These are phyloP conservation scores for Moringa oleifera DNA, from an alignment of 345 rosid species.

Conservation along the genomic window DNA sequence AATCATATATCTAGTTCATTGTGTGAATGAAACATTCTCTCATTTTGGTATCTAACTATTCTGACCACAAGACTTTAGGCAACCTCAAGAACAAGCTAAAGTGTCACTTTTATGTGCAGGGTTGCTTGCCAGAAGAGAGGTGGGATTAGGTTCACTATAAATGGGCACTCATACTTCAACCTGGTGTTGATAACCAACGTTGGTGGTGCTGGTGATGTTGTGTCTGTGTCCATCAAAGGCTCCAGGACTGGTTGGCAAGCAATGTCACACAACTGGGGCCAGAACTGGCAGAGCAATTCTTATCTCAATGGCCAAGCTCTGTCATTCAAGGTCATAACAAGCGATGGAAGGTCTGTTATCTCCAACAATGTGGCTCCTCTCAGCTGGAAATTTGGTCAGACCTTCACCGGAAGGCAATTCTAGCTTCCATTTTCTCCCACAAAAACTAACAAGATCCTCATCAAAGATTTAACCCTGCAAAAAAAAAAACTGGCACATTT, in stretches of 20 bases:
- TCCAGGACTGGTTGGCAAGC: slow-evolving; percentile 42
- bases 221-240: slow-evolving; percentile 44
- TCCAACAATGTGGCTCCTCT: slow-evolving; percentile 40
- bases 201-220: slow-evolving; percentile 54
- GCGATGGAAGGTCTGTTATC: slow-evolving; percentile 36
- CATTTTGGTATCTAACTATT: too few species aligned
- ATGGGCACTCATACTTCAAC: slow-evolving; percentile 59
- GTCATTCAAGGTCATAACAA: slow-evolving; percentile 44
- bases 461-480: too few species aligned
- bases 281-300: slow-evolving; percentile 56
- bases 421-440: too few species aligned
- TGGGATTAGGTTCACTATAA: slow-evolving; percentile 51
- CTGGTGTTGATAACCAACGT: slow-evolving; percentile 51
- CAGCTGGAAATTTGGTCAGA: slow-evolving; percentile 52
- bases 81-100: too few species aligned
- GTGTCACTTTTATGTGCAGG: slow-evolving; percentile 33
- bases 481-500: too few species aligned
- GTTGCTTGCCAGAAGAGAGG: slow-evolving; percentile 51
- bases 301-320: slow-evolving; percentile 42
- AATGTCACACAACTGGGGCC: slow-evolving; percentile 60
- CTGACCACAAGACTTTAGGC: too few species aligned
- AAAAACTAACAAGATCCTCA: too few species aligned
- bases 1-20: too few species aligned
- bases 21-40: too few species aligned
- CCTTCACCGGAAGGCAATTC: slow-evolving; percentile 40